A percentile compares a stretch with the other conserved stretches of the same genome.
Conservation (phyloP, 1,284 basidiomycete genomes). For the Phenoliferia sp. region DNA sequence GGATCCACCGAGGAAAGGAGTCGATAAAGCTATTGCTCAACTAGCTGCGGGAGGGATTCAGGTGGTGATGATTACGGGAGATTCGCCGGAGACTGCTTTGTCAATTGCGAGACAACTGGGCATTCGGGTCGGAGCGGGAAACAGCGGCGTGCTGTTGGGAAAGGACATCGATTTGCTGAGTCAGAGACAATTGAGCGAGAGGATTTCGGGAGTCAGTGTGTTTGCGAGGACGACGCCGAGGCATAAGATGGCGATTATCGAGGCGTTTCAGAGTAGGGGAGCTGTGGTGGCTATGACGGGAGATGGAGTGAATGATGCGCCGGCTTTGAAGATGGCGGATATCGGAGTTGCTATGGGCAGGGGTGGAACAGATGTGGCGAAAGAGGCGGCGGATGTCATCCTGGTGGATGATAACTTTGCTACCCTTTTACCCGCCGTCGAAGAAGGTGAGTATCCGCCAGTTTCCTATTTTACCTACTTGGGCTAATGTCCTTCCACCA, state of each 20-base stretch:
- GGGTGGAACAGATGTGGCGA: constrained; percentile 94
- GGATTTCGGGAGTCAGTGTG: constrained; percentile 73
- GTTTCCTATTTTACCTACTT: neutral
- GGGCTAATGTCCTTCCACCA: neutral
- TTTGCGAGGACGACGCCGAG: constrained; percentile 92
- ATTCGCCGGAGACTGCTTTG: constrained; percentile 83
- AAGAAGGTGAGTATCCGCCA: constrained; percentile 65
- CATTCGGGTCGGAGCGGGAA: constrained; percentile 49
- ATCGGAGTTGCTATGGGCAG: constrained; percentile 97
- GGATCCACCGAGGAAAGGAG: constrained; percentile 88
- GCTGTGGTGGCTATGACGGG: constrained; percentile 96
- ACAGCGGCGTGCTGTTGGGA: constrained; percentile 64
- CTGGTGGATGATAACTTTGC: constrained; percentile 96
- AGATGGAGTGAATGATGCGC: constrained; percentile 97
- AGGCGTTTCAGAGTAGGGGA: constrained; percentile 82
- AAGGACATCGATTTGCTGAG: constrained; percentile 78
- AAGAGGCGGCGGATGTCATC: constrained; percentile 95
- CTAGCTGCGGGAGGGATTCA: constrained; percentile 83
- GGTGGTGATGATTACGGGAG: constrained; percentile 97
- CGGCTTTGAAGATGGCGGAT: constrained; percentile 94
- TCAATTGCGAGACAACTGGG: constrained; percentile 87
- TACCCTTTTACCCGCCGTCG: constrained; percentile 87
- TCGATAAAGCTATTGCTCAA: constrained; percentile 76
- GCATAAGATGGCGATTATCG: constrained; percentile 96
- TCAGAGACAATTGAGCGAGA: constrained; percentile 72